Evolutionary conservation across 1,284 basidiomycete genomes (phyloP).

Genomic region (Tilletia walkeri): DNA sequence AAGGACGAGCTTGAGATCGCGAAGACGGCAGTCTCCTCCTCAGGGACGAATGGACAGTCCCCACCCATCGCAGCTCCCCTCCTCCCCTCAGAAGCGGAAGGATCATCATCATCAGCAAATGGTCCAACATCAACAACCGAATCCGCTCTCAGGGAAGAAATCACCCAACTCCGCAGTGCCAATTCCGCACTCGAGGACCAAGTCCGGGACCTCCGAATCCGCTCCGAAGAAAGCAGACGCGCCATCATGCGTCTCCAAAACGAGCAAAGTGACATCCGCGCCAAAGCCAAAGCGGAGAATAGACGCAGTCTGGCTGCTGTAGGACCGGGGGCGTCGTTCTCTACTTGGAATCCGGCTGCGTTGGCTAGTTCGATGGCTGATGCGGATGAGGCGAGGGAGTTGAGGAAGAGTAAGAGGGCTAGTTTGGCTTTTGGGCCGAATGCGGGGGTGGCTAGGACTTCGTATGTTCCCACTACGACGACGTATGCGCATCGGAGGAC

Average conservation of each 20-base stretch:
- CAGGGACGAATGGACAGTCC: not conserved
- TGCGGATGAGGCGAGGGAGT: constrained; percentile 38
- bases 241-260: constrained; percentile 51
- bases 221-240: constrained; percentile 46
- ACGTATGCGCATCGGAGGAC: constrained; percentile 30
- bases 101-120: not conserved
- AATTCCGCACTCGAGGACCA: constrained; percentile 25
- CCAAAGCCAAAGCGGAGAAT: constrained; percentile 39
- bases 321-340: not conserved
- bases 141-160: not conserved
- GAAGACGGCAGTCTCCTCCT: constrained; percentile 23
- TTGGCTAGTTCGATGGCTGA: constrained; percentile 18
- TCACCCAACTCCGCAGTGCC: not conserved
- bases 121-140: not conserved
- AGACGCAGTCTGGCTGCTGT: constrained; percentile 26
- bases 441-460: constrained; percentile 23
- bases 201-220: constrained; percentile 47
- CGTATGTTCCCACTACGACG: constrained; percentile 21
- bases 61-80: not conserved
- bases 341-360: constrained; percentile 2
- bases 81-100: not conserved
- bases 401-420: constrained; percentile 39
- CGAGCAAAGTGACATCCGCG: constrained; percentile 25
- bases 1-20: constrained; percentile 44
- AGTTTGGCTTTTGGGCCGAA: constrained; percentile 45